Base-by-base conservation (phyloP, 2,329 filamentous ascomycete genomes). In the Stemphylium beticola region DNA sequence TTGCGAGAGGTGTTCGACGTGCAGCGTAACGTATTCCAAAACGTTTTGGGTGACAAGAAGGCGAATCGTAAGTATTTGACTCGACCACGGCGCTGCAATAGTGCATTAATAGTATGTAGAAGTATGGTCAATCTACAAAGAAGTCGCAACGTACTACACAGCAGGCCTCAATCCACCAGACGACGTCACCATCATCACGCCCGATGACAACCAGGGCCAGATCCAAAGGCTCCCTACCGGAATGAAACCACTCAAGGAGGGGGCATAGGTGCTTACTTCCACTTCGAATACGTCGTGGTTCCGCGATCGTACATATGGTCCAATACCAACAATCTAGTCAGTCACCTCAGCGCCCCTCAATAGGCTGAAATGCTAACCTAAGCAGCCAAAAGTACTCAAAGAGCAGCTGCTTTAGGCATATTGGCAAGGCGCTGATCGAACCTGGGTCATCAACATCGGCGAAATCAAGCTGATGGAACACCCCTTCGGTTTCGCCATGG, bases 141-240 rank as follows among this genome's bases (percentile, higher is more conserved):
- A 90, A 67, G 87, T 90, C 4, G 85, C 86, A 71, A 82, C 82
- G 0, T 90, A 90, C 68, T 83, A 86, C 47, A 82, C 86, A 33
- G 77, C 82, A 10, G 87, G 87, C 2, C 78, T 90, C 58, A 75
- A 75, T 0, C 79, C 87, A 69, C 71, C 86, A 0, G 86, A 89
- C 22, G 83, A 88, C 60, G 81, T 89, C 15, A 89, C 86, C 1
- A 76, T 89, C 26, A 77, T 89, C 4, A 89, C 85, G 82, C 79
- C 85, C 1, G 87, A 89, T 65, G 87, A 89, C 71, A 89, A 88
- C 72, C 86, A 79, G 77, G 87, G 86, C 2, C 86, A 87, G 66
- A 79, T 87, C 26, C 79, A 85, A 46, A 78, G 86, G 12, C 74
- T 89, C 20, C 87, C 87, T 2, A 69, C 84, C 11, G 73, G 69